Percentiles rank a stretch among this genome's conserved stretches.
Evolutionary conservation across 2,329 filamentous ascomycete species (phyloP).

Genomic region (Claviceps maximensis): DNA sequence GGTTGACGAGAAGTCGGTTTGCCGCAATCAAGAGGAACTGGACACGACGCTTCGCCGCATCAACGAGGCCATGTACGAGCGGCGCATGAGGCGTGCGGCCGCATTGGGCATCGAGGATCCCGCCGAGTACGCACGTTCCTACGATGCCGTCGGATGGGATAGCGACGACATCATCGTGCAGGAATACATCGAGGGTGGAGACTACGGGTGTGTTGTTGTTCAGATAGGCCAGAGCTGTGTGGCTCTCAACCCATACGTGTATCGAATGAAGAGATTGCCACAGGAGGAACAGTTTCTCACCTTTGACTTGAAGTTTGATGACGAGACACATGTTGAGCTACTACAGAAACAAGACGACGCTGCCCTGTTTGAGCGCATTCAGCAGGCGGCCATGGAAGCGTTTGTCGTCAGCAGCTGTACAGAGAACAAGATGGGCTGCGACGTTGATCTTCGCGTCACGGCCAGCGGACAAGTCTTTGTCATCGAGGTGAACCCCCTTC

Average conservation of each 20-base stretch:
- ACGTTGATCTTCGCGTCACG: conserved; percentile 1
- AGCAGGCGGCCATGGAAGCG: neutral
- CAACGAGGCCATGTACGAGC: neutral
- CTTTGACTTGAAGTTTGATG: conserved; percentile 1
- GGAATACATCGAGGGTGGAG: neutral
- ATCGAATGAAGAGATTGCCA: neutral
- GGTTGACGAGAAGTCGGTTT: neutral
- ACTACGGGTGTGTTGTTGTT: neutral
- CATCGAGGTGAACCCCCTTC: neutral
- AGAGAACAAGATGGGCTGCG: neutral
- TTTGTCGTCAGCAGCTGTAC: neutral
- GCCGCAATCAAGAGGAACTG: neutral
- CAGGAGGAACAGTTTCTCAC: neutral
- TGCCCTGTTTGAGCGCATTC: neutral
- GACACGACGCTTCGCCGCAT: neutral
- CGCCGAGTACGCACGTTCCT: neutral
- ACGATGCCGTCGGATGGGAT: neutral
- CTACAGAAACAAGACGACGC: neutral
- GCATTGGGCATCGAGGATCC: neutral
- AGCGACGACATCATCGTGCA: neutral
- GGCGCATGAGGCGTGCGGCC: neutral
- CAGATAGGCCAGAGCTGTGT: neutral
- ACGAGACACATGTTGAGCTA: neutral
- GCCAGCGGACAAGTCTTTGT: neutral
- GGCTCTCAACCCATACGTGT: neutral